Conservation (phyloP, 2,329 filamentous ascomycete species). For the Emydomyces testavorans region DNA sequence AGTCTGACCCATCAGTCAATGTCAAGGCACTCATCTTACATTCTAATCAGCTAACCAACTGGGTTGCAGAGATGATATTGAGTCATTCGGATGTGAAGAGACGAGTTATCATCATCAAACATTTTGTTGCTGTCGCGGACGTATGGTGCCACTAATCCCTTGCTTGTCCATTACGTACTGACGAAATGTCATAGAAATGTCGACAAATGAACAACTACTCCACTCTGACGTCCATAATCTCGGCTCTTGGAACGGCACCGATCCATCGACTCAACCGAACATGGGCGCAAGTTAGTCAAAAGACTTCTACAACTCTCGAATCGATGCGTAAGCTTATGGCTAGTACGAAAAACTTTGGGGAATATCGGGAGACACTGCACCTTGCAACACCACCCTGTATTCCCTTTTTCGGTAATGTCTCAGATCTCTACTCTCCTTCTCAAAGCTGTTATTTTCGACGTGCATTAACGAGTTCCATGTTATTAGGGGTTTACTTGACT, state of each 20-base stretch:
- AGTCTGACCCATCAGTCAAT: conserved; percentile 66
- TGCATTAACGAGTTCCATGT: neutral
- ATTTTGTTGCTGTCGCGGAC: conserved; percentile 92
- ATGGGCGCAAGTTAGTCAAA: conserved; percentile 84
- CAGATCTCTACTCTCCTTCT: neutral
- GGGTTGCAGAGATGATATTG: conserved; percentile 98
- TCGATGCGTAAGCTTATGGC: conserved; percentile 91
- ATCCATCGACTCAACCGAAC: conserved; percentile 89
- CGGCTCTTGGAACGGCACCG: conserved; percentile 82
- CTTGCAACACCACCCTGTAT: conserved; percentile 92
- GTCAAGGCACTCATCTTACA: conserved; percentile 94
- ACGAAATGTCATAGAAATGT: conserved; percentile 60
- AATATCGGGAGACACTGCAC: conserved; percentile 88
- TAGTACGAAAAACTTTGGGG: conserved; percentile 94
- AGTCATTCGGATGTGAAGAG: conserved; percentile 91
- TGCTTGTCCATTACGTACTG: conserved; percentile 24
- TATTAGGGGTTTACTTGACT: conserved; percentile 78
- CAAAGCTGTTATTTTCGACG: neutral
- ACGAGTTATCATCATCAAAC: conserved; percentile 92
- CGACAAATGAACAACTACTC: conserved; percentile 91
- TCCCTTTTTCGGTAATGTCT: conserved; percentile 76
- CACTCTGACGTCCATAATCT: conserved; percentile 93
- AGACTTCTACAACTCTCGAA: conserved; percentile 69
- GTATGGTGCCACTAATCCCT: conserved; percentile 38
- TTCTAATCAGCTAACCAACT: conserved; percentile 97